phyloP scores from a whole-genome alignment of 2,329 filamentous ascomycete species.

The Talaromyces amestolkiae region DNA sequence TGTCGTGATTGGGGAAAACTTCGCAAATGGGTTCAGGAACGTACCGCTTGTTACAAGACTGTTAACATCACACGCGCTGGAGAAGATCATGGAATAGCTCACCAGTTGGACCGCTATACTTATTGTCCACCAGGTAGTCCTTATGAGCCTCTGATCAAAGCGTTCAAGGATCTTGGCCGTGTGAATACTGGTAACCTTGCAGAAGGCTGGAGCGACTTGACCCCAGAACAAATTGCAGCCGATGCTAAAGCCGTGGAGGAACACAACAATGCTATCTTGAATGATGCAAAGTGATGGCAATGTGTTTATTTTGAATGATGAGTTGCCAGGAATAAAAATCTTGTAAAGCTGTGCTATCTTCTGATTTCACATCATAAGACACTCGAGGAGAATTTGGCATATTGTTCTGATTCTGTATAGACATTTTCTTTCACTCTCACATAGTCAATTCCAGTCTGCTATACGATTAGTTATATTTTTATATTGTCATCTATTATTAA shows the following conservation, averaged over 20 bases:
- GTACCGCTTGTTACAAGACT: slow-evolving; percentile 12
- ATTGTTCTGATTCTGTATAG: background rate
- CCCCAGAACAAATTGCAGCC: background rate
- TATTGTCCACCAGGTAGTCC: slow-evolving; percentile 13
- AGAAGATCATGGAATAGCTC: slow-evolving; percentile 10
- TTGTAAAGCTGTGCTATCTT: background rate
- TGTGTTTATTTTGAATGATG: background rate
- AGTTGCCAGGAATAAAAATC: background rate
- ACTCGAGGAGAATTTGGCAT: background rate
- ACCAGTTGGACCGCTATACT: slow-evolving; percentile 13
- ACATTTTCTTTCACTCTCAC: background rate
- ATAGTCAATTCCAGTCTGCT: background rate
- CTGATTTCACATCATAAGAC: background rate
- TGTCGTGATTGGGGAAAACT: slow-evolving; percentile 15
- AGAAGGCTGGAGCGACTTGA: background rate
- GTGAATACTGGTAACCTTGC: slow-evolving; percentile 6
- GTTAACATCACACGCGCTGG: slow-evolving; percentile 13
- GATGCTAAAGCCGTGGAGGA: background rate
- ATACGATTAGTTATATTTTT: background rate
- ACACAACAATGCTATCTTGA: slow-evolving; percentile 12
- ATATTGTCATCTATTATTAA: background rate
- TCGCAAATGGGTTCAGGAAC: background rate
- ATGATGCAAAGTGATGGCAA: background rate
- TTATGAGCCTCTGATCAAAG: slow-evolving; percentile 5
- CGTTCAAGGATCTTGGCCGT: slow-evolving; percentile 8